These are phyloP conservation scores for Starmerella vitae DNA, from an alignment of 805 yeast species.

Conservation along the genomic window DNA sequence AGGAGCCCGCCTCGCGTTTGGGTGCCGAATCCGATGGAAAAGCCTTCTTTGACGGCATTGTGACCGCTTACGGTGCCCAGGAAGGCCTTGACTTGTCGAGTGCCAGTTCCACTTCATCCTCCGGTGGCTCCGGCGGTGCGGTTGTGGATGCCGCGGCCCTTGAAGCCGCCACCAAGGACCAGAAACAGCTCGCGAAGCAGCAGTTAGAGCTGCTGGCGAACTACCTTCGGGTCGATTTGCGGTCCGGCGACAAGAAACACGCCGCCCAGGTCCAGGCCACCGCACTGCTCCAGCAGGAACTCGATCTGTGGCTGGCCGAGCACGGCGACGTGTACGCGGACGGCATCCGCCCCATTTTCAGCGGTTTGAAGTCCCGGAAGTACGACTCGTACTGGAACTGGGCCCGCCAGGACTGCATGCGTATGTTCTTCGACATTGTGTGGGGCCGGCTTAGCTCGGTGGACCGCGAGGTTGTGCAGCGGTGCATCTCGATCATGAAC, in stretches of 20 bases:
- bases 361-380: slow-evolving; percentile 83
- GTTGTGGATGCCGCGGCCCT: slow-evolving; percentile 91
- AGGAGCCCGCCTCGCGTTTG: slow-evolving; percentile 84
- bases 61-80: slow-evolving; percentile 71
- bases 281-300: slow-evolving; percentile 67
- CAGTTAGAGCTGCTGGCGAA: slow-evolving; percentile 87
- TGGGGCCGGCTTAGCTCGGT: slow-evolving; percentile 83
- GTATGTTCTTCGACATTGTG: slow-evolving; percentile 88
- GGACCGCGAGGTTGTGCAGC: slow-evolving; percentile 91
- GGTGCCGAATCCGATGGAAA: slow-evolving; percentile 82
- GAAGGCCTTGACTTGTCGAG: slow-evolving; percentile 67
- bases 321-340: slow-evolving; percentile 87
- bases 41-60: slow-evolving; percentile 65
- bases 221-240: slow-evolving; percentile 83
- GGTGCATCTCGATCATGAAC: slow-evolving; percentile 95
- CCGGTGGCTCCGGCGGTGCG: slow-evolving; percentile 39
- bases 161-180: slow-evolving; percentile 63
- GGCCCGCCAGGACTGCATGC: slow-evolving; percentile 95
- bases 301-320: slow-evolving; percentile 83
- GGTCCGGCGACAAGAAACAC: slow-evolving; percentile 76
- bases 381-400: slow-evolving; percentile 99
- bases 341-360: slow-evolving; percentile 82
- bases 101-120: slow-evolving; percentile 41
- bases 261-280: slow-evolving; percentile 78
- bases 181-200: slow-evolving; percentile 56